These are phyloP conservation scores for Pseudopithomyces maydicus DNA, from an alignment of 2,329 filamentous ascomycete genomes.

Conservation along the genomic window DNA sequence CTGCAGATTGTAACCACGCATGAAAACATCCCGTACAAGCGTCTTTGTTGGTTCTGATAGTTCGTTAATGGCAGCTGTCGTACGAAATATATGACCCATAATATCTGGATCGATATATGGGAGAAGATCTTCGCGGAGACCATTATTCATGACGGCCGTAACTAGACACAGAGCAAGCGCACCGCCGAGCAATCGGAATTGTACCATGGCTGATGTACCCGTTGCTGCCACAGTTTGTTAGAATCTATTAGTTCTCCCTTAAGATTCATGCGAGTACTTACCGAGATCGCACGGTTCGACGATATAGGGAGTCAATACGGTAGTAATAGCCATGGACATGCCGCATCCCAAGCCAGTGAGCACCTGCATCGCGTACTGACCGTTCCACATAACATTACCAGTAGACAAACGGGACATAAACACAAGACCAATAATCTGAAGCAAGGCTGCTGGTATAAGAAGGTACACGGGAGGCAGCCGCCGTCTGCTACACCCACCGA, in stretches of 20 bases:
- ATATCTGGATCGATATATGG: too few relatives aligned
- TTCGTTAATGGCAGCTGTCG: too few relatives aligned
- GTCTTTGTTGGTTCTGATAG: background rate
- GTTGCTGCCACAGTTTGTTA: slow-evolving; percentile 3
- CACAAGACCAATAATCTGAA: too few relatives aligned
- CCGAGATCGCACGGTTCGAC: too few relatives aligned
- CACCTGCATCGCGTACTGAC: slow-evolving; percentile 11
- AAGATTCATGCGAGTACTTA: too few relatives aligned
- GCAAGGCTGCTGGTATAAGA: too few relatives aligned
- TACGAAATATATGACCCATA: too few relatives aligned
- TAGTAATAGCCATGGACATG: background rate
- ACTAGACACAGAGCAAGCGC: slow-evolving; percentile 8
- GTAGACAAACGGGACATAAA: slow-evolving; percentile 6
- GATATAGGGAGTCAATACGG: slow-evolving; percentile 2
- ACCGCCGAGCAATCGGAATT: slow-evolving; percentile 10
- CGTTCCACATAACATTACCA: background rate
- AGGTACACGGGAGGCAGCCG: too few relatives aligned
- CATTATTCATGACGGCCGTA: slow-evolving; percentile 2
- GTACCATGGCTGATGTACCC: slow-evolving; percentile 6
- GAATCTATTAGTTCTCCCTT: background rate
- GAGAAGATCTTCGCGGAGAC: background rate
- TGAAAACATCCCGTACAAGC: slow-evolving; percentile 1
- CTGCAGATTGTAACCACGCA: slow-evolving; percentile 9
- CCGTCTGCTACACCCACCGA: too few relatives aligned
- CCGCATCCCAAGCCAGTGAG: slow-evolving; percentile 13